Evolutionary conservation across 1,284 basidiomycete genomes (phyloP).

Genomic region (Violaceomyces palustris): DNA sequence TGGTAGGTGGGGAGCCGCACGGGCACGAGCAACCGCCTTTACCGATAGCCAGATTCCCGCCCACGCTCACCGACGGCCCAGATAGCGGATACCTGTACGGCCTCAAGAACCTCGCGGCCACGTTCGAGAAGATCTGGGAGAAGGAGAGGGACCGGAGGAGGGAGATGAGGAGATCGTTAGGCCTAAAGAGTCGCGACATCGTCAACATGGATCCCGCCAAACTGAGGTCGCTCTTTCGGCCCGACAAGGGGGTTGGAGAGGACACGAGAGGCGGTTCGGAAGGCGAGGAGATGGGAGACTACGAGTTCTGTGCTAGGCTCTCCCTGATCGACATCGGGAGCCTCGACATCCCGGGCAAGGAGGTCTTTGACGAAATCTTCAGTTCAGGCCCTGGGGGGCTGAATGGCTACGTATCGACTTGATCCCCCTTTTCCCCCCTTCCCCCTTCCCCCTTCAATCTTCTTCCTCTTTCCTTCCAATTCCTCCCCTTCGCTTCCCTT

Average conservation of each 20-base stretch:
- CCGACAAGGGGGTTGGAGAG: neutral
- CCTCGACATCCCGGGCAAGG: slow-evolving; percentile 37
- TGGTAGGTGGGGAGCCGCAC: no score
- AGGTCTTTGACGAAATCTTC: slow-evolving; percentile 52
- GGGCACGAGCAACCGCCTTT: slow-evolving; percentile 54
- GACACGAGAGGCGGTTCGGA: slow-evolving; percentile 5
- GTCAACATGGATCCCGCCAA: neutral
- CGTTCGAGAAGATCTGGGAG: slow-evolving; percentile 60
- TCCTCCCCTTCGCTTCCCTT: no score
- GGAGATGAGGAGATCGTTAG: no score
- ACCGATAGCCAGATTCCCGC: slow-evolving; percentile 65
- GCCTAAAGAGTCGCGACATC: slow-evolving; percentile 2
- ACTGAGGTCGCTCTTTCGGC: neutral
- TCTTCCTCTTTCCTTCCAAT: no score
- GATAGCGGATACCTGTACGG: slow-evolving; percentile 93
- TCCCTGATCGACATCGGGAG: slow-evolving; percentile 34
- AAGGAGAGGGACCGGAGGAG: slow-evolving; percentile 27
- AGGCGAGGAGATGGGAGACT: slow-evolving; percentile 5
- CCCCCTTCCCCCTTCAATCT: no score
- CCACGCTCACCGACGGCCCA: slow-evolving; percentile 78
- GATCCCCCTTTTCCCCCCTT: no score
- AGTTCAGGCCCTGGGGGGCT: slow-evolving; percentile 27
- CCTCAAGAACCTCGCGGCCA: slow-evolving; percentile 67
- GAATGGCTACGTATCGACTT: slow-evolving; percentile 38
- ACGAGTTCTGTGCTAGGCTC: slow-evolving; percentile 13